Evolutionary conservation across 2,329 filamentous ascomycete species (phyloP).

Genomic region (Sporothrix brasiliensis): DNA sequence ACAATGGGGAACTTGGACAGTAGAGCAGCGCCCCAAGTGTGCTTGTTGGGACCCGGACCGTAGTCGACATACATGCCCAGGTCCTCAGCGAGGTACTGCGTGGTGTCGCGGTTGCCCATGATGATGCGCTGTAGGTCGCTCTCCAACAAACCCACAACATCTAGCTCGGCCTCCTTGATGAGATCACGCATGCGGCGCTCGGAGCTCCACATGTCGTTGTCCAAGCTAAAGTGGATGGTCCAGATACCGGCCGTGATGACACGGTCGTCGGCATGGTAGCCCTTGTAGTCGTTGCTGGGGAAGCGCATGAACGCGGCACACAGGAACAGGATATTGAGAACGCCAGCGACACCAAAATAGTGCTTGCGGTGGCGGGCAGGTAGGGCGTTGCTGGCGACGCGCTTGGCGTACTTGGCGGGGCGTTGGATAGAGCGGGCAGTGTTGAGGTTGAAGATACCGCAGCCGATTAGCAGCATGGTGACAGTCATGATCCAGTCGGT

Average conservation of each 20-base stretch:
- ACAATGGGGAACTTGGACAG: slow-evolving; percentile 95
- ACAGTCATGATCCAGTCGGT: slow-evolving; percentile 94
- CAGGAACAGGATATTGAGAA: slow-evolving; percentile 78
- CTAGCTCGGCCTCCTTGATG: slow-evolving; percentile 92
- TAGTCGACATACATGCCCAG: slow-evolving; percentile 99
- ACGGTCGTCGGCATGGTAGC: slow-evolving; percentile 86
- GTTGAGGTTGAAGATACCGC: slow-evolving; percentile 76
- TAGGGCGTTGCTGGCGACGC: slow-evolving; percentile 31
- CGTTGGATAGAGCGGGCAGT: slow-evolving; percentile 46
- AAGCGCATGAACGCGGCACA: slow-evolving; percentile 86
- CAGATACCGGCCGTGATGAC: slow-evolving; percentile 93
- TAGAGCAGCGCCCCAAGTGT: slow-evolving; percentile 93
- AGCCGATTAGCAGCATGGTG: slow-evolving; percentile 82
- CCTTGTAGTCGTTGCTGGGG: slow-evolving; percentile 86
- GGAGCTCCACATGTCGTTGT: slow-evolving; percentile 99
- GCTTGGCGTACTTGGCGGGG: slow-evolving; percentile 48
- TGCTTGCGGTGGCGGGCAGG: slow-evolving; percentile 54
- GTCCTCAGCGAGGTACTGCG: slow-evolving; percentile 92
- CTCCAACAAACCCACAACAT: slow-evolving; percentile 93
- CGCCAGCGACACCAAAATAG: slow-evolving; percentile 62
- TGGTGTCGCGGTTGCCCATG: slow-evolving; percentile 97
- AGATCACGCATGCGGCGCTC: slow-evolving; percentile 91
- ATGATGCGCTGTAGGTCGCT: slow-evolving; percentile 95
- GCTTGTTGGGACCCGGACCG: slow-evolving; percentile 96
- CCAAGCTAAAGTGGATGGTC: slow-evolving; percentile 97